A percentile compares a stretch with the other conserved stretches of the same genome.
Conservation (phyloP, 1,284 basidiomycete species). For the Moniliophthora roreri region DNA sequence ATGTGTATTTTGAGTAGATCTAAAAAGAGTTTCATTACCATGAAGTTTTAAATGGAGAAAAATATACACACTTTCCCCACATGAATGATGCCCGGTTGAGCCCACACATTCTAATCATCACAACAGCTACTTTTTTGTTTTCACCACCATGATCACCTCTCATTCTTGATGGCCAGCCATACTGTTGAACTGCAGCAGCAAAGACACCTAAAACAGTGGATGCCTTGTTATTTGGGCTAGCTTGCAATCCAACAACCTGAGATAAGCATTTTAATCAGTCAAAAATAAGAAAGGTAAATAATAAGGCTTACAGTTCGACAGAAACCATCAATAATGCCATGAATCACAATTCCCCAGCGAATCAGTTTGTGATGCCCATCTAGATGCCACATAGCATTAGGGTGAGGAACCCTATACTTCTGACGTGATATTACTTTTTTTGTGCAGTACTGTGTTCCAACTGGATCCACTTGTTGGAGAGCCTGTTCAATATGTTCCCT, state of each 20-base stretch:
- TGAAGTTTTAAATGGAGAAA: conserved; percentile 1
- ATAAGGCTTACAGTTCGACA: conserved; percentile 30
- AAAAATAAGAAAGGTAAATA: background rate
- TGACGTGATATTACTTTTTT: conserved; percentile 20
- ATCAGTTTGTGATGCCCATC: conserved; percentile 54
- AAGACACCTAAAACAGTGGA: conserved; percentile 37
- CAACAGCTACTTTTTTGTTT: conserved; percentile 29
- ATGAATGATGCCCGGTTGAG: conserved; percentile 28
- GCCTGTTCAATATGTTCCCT: no score
- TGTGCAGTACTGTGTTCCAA: no score
- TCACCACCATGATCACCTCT: conserved; percentile 39
- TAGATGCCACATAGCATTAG: conserved; percentile 46
- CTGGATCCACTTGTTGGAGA: no score
- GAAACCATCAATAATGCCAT: conserved; percentile 46
- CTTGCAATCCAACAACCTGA: conserved; percentile 31
- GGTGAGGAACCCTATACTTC: conserved; percentile 30
- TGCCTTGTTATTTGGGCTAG: conserved; percentile 38
- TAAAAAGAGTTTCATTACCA: conserved; percentile 6
- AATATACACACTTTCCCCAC: conserved; percentile 30
- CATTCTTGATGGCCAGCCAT: conserved; percentile 33
- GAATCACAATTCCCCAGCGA: conserved; percentile 48
- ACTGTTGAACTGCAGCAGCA: conserved; percentile 24
- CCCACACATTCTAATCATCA: conserved; percentile 28
- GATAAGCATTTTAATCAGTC: conserved; percentile 2
- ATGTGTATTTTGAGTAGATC: conserved; percentile 35